These are phyloP conservation scores for Gossypioides kirkii DNA, from an alignment of 345 rosid species.

Conservation along the genomic window DNA sequence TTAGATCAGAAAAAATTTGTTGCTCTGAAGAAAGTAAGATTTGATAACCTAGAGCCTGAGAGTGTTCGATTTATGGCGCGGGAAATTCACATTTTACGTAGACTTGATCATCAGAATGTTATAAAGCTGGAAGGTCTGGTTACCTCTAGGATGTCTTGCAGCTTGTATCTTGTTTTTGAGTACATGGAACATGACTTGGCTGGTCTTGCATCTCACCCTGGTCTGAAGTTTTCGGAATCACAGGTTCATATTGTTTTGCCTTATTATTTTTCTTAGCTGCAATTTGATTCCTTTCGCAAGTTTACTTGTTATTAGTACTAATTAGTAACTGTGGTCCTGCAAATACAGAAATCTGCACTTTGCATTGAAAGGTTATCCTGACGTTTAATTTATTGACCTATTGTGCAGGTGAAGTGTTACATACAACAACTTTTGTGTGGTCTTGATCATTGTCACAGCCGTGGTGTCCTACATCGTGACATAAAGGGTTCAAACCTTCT, in stretches of 20 bases:
- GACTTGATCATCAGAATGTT: slow-evolving; percentile 92
- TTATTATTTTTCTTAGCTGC: background rate
- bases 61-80: slow-evolving; percentile 97
- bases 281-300: background rate
- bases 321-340: background rate
- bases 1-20: slow-evolving; percentile 87
- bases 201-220: slow-evolving; percentile 91
- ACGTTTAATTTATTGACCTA: background rate
- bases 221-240: slow-evolving; percentile 75
- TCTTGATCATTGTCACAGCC: slow-evolving; percentile 95
- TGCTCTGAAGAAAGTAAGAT: slow-evolving; percentile 95
- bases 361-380: no score
- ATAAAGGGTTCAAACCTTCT: slow-evolving; percentile 95
- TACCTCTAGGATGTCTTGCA: slow-evolving; percentile 98
- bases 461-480: slow-evolving; percentile 87
- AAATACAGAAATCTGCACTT: background rate
- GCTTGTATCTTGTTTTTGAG: slow-evolving; percentile 96
- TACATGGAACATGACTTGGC: slow-evolving; percentile 98
- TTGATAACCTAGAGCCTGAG: slow-evolving; percentile 92
- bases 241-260: slow-evolving; percentile 49
- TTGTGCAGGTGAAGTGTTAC: slow-evolving; percentile 83
- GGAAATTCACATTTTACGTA: slow-evolving; percentile 85
- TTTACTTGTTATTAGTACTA: background rate
- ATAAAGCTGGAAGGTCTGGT: slow-evolving; percentile 94
- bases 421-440: slow-evolving; percentile 80